Evolutionary conservation across 1,139 yeast species (phyloP).

Genomic region (Eremothecium coryli): DNA sequence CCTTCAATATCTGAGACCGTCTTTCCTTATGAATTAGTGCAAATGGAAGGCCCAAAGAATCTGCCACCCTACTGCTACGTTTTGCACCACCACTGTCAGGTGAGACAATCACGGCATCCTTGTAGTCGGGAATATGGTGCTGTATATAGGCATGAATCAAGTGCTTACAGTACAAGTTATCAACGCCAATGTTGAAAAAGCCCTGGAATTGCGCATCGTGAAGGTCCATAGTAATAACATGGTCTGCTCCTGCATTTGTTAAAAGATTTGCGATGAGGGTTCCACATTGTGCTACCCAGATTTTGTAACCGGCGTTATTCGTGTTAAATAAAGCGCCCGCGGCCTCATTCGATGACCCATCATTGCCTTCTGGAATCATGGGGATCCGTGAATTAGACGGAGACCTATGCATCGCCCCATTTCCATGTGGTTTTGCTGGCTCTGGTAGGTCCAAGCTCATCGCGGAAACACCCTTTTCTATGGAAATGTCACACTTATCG

Average conservation of each 20-base stretch:
- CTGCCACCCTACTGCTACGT: conserved; percentile 90
- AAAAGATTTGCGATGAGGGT: conserved; percentile 81
- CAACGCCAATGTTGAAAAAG: conserved; percentile 86
- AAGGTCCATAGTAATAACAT: conserved; percentile 93
- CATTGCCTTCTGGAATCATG: conserved; percentile 20
- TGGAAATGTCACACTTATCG: conserved; percentile 17
- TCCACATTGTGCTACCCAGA: conserved; percentile 96
- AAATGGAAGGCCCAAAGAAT: conserved; percentile 76
- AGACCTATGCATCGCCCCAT: conserved; percentile 13
- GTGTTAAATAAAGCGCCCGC: conserved; percentile 29
- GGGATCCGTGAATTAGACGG: conserved; percentile 28
- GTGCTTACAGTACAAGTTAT: conserved; percentile 80
- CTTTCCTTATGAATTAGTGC: conserved; percentile 95
- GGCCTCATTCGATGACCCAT: conserved; percentile 12
- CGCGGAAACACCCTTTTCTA: conserved; percentile 10
- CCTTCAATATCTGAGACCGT: conserved; percentile 40
- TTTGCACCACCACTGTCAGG: conserved; percentile 99
- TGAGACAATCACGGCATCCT: conserved; percentile 77
- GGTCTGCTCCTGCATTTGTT: conserved; percentile 93
- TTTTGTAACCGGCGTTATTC: conserved; percentile 62
- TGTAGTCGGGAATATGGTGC: conserved; percentile 61
- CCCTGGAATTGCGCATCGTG: conserved; percentile 97
- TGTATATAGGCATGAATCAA: conserved; percentile 70
- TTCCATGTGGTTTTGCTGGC: conserved; percentile 2
- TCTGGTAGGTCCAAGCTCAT: conserved; percentile 10